Conservation (phyloP, 2,329 filamentous ascomycete species). For the Didymella glomerata region DNA sequence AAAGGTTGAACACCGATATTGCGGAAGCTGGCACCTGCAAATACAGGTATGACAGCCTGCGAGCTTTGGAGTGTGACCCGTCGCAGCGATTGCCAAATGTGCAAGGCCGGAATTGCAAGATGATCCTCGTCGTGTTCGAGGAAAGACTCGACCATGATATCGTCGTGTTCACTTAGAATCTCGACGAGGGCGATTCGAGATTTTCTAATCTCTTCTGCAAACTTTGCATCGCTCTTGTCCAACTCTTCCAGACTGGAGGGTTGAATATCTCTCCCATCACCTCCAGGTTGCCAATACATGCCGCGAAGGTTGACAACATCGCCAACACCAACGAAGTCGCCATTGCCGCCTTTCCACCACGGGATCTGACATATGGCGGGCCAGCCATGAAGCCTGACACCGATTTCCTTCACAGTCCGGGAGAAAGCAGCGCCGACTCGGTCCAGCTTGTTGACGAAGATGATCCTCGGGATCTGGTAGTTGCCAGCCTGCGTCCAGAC, state of each 20-base stretch:
- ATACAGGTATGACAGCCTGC: conserved; percentile 82
- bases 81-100: conserved; percentile 78
- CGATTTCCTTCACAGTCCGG: conserved; percentile 85
- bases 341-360: conserved; percentile 81
- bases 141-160: conserved; percentile 83
- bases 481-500: conserved; percentile 92
- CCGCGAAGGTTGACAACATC: conserved; percentile 81
- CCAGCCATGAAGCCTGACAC: conserved; percentile 79
- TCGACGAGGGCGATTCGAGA: conserved; percentile 84
- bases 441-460: conserved; percentile 87
- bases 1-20: conserved; percentile 95
- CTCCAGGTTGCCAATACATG: conserved; percentile 74
- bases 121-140: conserved; percentile 79
- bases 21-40: conserved; percentile 89
- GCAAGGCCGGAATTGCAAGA: conserved; percentile 68
- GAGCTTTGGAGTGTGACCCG: conserved; percentile 72
- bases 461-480: conserved; percentile 82
- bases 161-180: conserved; percentile 86
- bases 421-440: conserved; percentile 83
- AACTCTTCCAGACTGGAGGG: conserved; percentile 65
- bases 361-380: conserved; percentile 94
- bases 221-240: conserved; percentile 56
- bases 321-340: conserved; percentile 81
- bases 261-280: conserved; percentile 70
- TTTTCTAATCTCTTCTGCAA: conserved; percentile 73